phyloP scores from a whole-genome alignment of 495 filamentous ascomycete species.

The Immersiella caudata region DNA sequence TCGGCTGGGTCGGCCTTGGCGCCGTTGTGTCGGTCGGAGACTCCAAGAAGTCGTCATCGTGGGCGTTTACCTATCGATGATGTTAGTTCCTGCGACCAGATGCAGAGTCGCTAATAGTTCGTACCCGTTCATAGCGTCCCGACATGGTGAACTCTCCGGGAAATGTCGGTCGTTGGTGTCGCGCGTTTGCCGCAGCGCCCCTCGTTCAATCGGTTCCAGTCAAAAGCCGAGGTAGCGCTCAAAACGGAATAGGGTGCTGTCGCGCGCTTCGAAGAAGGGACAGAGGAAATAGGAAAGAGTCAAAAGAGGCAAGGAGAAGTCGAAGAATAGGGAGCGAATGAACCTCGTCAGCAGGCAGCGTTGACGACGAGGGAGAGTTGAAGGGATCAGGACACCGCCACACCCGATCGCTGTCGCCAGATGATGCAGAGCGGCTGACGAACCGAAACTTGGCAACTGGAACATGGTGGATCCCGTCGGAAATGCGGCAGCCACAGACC shows the following conservation, averaged over 20 bases:
- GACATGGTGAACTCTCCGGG: conserved; percentile 60
- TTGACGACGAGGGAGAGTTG: not conserved
- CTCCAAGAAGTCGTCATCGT: conserved; percentile 49
- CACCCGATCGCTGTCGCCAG: not conserved
- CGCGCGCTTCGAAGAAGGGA: not conserved
- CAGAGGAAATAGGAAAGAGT: not conserved
- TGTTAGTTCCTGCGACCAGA: not conserved
- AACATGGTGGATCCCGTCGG: conserved; percentile 11
- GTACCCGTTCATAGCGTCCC: conserved; percentile 85
- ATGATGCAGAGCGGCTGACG: not conserved
- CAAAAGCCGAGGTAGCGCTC: not conserved
- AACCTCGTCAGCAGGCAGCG: not conserved
- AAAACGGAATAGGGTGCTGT: not conserved
- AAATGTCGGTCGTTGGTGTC: not conserved
- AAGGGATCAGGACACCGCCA: not conserved
- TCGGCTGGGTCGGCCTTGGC: conserved; percentile 45
- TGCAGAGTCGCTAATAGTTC: conserved; percentile 28
- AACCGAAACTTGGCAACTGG: conserved; percentile 3
- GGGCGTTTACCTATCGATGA: conserved; percentile 46
- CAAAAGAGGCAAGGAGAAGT: not conserved
- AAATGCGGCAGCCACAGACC: conserved; percentile 6
- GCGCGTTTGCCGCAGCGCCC: not conserved
- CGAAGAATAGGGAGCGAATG: not conserved
- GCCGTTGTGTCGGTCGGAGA: conserved; percentile 36
- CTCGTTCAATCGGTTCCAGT: conserved; percentile 8